These are phyloP conservation scores for Nicotiana sylvestris DNA, from an alignment of 257 asterid genomes.

Conservation along the genomic window DNA sequence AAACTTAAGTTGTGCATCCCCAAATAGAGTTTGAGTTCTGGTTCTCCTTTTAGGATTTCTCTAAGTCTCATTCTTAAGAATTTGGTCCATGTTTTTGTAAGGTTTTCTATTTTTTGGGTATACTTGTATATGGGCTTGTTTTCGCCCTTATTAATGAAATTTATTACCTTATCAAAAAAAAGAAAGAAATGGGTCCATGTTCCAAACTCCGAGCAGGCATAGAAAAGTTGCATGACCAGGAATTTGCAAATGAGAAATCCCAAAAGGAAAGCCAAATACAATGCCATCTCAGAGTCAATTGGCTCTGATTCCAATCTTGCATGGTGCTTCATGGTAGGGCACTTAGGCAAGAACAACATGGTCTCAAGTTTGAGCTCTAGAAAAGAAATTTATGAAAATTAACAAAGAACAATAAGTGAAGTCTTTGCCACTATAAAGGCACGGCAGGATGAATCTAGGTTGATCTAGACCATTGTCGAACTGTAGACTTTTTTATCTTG, in stretches of 20 bases:
- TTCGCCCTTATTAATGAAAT: too few relatives aligned
- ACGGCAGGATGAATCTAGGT: neutral
- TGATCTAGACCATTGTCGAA: neutral
- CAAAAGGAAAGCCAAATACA: neutral
- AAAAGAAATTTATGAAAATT: neutral
- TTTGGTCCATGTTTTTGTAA: neutral
- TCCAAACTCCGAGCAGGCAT: neutral
- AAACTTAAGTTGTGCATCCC: neutral
- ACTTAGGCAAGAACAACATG: neutral
- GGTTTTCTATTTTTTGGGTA: too few relatives aligned
- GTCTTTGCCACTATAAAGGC: neutral
- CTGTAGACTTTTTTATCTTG: neutral
- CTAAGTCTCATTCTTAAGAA: neutral
- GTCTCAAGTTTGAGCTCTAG: constrained; percentile 2
- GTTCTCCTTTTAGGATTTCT: neutral
- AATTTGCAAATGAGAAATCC: neutral
- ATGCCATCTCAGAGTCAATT: neutral
- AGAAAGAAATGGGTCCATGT: neutral
- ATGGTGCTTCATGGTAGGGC: neutral
- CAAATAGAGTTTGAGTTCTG: neutral
- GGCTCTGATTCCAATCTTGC: neutral
- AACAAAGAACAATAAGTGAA: neutral
- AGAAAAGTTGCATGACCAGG: neutral
- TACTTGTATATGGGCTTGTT: too few relatives aligned
- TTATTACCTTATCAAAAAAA: too few relatives aligned